phyloP scores from a whole-genome alignment of 129 eudicot species.

The Helianthus tuberosus region DNA sequence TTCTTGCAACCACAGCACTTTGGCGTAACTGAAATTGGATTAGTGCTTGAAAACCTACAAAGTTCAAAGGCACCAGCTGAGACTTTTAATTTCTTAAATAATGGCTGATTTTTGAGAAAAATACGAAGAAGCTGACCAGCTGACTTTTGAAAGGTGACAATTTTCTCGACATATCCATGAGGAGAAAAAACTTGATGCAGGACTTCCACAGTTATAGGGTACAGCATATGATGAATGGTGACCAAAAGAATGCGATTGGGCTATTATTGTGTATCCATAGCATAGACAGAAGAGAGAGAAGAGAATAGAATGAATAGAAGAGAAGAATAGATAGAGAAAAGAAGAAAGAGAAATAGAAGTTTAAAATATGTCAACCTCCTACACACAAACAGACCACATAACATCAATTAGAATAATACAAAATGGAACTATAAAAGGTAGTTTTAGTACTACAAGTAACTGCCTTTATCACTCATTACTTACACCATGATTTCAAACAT shows the following conservation, averaged over 20 bases:
- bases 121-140: conserved; percentile 94
- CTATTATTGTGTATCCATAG: conserved; percentile 66
- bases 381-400: conserved; percentile 35
- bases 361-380: conserved; percentile 40
- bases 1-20: conserved; percentile 80
- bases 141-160: conserved; percentile 99
- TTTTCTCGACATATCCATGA: conserved; percentile 97
- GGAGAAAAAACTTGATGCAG: conserved; percentile 99
- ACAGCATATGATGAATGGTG: conserved; percentile 98
- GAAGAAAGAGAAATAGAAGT: conserved; percentile 46
- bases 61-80: conserved; percentile 10
- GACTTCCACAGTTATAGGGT: conserved; percentile 98
- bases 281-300: conserved; percentile 79
- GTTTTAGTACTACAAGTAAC: not conserved
- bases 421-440: not conserved
- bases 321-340: conserved; percentile 66
- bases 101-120: not conserved
- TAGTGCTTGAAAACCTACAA: conserved; percentile 91
- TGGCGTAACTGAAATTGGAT: conserved; percentile 81
- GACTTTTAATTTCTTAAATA: not conserved
- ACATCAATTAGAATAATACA: not conserved
- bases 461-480: not conserved
- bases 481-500: conserved; percentile 1
- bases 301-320: conserved; percentile 90
- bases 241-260: conserved; percentile 99